phyloP scores from a whole-genome alignment of 2,329 filamentous ascomycete species.

The Didymella exigua region DNA sequence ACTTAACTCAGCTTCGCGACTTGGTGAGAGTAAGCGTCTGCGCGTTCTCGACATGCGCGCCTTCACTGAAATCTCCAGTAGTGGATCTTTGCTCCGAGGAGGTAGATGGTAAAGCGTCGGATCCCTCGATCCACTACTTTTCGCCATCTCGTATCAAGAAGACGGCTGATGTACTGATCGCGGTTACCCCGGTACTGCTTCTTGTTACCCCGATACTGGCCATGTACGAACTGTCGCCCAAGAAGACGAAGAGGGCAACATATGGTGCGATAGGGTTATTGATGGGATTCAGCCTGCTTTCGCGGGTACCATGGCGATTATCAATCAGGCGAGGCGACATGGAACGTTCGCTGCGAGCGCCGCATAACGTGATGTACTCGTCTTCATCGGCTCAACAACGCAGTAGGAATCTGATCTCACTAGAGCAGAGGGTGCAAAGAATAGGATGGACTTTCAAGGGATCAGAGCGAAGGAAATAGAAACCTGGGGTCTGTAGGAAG shows the following conservation, averaged over 20 bases:
- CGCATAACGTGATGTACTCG: constrained; percentile 31
- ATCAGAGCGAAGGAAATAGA: no score
- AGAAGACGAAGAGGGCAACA: constrained; percentile 18
- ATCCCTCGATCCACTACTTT: background rate
- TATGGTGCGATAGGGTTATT: constrained; percentile 36
- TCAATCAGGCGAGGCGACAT: constrained; percentile 22
- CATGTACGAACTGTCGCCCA: constrained; percentile 33
- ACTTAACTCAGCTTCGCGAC: no score
- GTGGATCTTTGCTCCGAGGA: no score
- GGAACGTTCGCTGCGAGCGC: constrained; percentile 30
- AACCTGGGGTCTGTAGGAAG: no score
- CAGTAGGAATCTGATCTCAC: background rate
- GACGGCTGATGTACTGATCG: background rate
- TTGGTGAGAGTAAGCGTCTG: no score
- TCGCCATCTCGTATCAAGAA: background rate
- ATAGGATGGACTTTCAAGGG: no score
- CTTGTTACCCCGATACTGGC: constrained; percentile 38
- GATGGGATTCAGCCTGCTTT: constrained; percentile 37
- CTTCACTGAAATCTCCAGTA: no score
- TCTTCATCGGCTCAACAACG: constrained; percentile 23
- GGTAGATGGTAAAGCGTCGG: no score
- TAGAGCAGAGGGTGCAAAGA: background rate
- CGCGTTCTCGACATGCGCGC: no score
- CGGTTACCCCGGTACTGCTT: constrained; percentile 36
- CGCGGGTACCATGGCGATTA: constrained; percentile 21